Percentiles rank a stretch among this genome's conserved stretches.
phyloP scores from a whole-genome alignment of 139 green algal species.

The Chlorella vulgaris region DNA sequence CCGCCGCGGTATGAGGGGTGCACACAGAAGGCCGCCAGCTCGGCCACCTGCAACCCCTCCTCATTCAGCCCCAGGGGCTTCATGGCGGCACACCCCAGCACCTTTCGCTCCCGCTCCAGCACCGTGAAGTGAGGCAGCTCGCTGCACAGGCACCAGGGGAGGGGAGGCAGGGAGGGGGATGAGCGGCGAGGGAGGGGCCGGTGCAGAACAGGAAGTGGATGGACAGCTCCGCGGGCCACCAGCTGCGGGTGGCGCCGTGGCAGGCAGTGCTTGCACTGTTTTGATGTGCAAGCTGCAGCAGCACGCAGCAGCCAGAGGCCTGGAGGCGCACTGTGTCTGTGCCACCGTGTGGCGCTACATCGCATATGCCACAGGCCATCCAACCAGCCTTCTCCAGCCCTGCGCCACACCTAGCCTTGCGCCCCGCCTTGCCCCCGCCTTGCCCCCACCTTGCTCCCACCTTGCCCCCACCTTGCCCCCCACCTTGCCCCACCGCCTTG shows the following conservation, averaged over 20 bases:
- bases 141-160: neutral
- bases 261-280: neutral
- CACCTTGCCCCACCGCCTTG: neutral
- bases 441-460: too few species aligned
- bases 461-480: neutral
- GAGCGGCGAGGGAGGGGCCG: too few species aligned
- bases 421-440: too few species aligned
- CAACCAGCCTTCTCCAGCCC: too few species aligned
- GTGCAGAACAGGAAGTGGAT: too few species aligned
- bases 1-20: slow-evolving; percentile 72
- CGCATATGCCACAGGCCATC: too few species aligned
- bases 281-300: neutral
- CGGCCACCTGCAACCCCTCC: slow-evolving; percentile 56
- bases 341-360: too few species aligned
- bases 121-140: slow-evolving; percentile 62
- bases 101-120: slow-evolving; percentile 60
- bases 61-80: slow-evolving; percentile 59
- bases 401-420: too few species aligned
- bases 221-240: too few species aligned
- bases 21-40: slow-evolving; percentile 92
- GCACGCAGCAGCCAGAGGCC: too few species aligned
- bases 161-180: neutral
- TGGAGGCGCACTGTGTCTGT: too few species aligned
- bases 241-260: too few species aligned
- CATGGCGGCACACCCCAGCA: slow-evolving; percentile 87